Evolutionary conservation across 2,329 filamentous ascomycete genomes (phyloP).

Genomic region (Ascochyta pisi): DNA sequence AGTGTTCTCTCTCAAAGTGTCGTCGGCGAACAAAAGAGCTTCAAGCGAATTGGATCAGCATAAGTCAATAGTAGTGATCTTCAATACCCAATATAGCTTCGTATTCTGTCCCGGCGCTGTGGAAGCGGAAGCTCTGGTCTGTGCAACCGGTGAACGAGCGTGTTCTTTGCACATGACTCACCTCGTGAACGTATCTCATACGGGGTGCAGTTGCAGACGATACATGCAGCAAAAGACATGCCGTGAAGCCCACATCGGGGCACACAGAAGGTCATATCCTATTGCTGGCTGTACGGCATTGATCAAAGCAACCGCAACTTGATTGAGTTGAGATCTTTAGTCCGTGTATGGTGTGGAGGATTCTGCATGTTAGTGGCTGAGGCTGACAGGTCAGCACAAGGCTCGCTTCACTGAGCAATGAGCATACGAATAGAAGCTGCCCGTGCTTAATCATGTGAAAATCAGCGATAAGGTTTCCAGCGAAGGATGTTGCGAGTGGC

Average conservation of each 20-base stretch:
- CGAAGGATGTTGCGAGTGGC: background rate
- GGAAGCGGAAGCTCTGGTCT: background rate
- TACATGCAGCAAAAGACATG: background rate
- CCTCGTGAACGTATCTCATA: background rate
- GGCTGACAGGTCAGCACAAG: background rate
- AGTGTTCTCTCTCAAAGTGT: background rate
- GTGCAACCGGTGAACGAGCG: background rate
- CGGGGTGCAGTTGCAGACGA: background rate
- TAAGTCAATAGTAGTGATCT: background rate
- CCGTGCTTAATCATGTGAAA: background rate
- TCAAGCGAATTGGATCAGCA: background rate
- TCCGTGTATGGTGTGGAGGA: background rate
- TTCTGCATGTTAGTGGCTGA: conserved; percentile 1
- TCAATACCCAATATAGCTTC: background rate
- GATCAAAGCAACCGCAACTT: background rate
- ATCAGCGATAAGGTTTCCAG: background rate
- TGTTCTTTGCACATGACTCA: background rate
- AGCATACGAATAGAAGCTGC: background rate
- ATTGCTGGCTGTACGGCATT: conserved; percentile 1
- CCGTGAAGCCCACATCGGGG: background rate
- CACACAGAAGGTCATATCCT: background rate
- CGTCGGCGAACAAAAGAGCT: background rate
- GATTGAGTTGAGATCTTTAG: background rate
- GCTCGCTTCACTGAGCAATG: background rate
- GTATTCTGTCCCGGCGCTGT: background rate